Evolutionary conservation across 2,329 filamentous ascomycete species (phyloP).

Genomic region (Daldinia sp.): DNA sequence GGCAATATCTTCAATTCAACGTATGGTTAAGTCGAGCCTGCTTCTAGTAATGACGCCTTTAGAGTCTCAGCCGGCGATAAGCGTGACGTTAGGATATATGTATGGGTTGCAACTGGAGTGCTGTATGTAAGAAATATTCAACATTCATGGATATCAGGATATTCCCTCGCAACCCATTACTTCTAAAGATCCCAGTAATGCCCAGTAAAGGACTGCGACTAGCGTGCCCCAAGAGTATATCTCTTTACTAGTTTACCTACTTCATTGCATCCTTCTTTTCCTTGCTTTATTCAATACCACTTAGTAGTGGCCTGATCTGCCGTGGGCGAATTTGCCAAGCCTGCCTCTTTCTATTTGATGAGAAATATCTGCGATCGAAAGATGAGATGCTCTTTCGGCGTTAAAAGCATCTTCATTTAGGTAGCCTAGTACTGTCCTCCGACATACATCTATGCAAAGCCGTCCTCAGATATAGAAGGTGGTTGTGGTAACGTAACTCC

Average conservation of each 20-base stretch:
- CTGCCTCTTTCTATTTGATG: neutral
- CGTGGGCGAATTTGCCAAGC: neutral
- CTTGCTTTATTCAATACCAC: slow-evolving; percentile 8
- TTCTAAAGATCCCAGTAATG: slow-evolving; percentile 30
- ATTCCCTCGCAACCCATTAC: slow-evolving; percentile 14
- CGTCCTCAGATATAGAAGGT: slow-evolving; percentile 1
- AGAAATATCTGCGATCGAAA: neutral
- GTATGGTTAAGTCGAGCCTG: slow-evolving; percentile 26
- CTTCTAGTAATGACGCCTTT: slow-evolving; percentile 14
- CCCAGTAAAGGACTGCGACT: slow-evolving; percentile 28
- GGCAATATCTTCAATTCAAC: slow-evolving; percentile 18
- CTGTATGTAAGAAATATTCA: slow-evolving; percentile 27
- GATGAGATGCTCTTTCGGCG: neutral
- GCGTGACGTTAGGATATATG: slow-evolving; percentile 25
- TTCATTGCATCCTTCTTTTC: neutral
- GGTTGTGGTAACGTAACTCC: slow-evolving; percentile 25
- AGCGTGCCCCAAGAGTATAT: slow-evolving; percentile 10
- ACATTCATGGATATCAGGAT: slow-evolving; percentile 20
- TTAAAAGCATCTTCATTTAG: neutral
- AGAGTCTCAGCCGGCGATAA: slow-evolving; percentile 33
- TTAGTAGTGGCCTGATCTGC: neutral
- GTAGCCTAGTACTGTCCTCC: neutral
- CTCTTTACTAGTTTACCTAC: slow-evolving; percentile 8
- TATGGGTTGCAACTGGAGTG: slow-evolving; percentile 36
- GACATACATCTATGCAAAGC: slow-evolving; percentile 2